phyloP scores from a whole-genome alignment of 257 asterid genomes.

The Gentiana straminea region DNA sequence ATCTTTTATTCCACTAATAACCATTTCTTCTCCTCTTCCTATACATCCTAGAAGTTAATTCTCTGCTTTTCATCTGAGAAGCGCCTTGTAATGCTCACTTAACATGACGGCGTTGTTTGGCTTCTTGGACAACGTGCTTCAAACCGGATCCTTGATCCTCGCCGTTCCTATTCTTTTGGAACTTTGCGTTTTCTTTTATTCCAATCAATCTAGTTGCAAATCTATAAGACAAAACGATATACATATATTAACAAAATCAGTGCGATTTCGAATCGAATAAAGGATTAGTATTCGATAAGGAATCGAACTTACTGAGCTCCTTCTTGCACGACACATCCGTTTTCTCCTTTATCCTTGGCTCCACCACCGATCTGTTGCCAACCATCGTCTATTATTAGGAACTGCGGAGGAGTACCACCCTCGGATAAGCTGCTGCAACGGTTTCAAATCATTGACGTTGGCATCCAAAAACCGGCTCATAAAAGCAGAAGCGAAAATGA shows the following conservation, averaged over 20 bases:
- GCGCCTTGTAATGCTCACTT: too few relatives aligned
- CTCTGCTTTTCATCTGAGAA: too few relatives aligned
- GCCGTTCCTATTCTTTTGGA: constrained; percentile 42
- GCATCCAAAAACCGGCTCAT: not conserved
- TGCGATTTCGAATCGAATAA: too few relatives aligned
- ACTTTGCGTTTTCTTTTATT: constrained; percentile 70
- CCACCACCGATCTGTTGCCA: constrained; percentile 95
- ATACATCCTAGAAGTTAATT: too few relatives aligned
- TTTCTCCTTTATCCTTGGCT: constrained; percentile 27
- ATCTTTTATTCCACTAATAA: too few relatives aligned
- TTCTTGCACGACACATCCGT: constrained; percentile 67
- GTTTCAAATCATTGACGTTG: not conserved
- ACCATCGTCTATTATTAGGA: constrained; percentile 92
- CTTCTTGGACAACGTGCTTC: constrained; percentile 58
- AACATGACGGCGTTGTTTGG: constrained; percentile 52
- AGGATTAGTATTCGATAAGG: not conserved
- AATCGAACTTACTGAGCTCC: constrained; percentile 43
- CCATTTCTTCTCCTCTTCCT: too few relatives aligned
- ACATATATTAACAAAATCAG: too few relatives aligned
- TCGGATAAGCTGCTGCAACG: constrained; percentile 64
- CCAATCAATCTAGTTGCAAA: constrained; percentile 81
- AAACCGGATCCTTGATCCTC: constrained; percentile 48
- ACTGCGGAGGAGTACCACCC: constrained; percentile 86
- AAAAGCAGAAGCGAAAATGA: constrained; percentile 2
- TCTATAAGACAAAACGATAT: constrained; percentile 38